Conservation (phyloP, 177 flowering plant genomes). For the Telopea speciosissima region DNA sequence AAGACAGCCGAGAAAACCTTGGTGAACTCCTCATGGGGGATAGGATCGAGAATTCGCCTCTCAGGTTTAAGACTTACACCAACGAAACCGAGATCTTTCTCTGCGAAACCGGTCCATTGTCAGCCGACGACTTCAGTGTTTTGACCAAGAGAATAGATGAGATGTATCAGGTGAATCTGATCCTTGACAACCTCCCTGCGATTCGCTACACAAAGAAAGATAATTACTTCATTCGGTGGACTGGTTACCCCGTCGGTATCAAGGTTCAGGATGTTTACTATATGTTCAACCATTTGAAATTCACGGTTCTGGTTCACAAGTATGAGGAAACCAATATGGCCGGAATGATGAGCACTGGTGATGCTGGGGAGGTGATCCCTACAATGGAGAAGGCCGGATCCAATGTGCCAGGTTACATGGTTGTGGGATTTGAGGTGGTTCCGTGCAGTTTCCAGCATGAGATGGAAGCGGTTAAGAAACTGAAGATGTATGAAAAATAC, state of each 20-base stretch:
- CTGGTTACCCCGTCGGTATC: slow-evolving; percentile 71
- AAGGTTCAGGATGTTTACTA: slow-evolving; percentile 57
- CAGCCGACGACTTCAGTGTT: slow-evolving; percentile 42
- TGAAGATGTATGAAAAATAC: slow-evolving; percentile 43
- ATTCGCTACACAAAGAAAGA: slow-evolving; percentile 66
- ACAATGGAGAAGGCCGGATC: slow-evolving; percentile 28
- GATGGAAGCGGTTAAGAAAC: slow-evolving; percentile 39
- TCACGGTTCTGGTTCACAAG: slow-evolving; percentile 63
- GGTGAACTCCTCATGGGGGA: slow-evolving; percentile 88
- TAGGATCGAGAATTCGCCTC: slow-evolving; percentile 74
- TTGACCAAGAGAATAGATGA: slow-evolving; percentile 67
- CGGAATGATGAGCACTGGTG: slow-evolving; percentile 73
- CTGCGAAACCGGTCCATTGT: slow-evolving; percentile 40
- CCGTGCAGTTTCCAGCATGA: slow-evolving; percentile 59
- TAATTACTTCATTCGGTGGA: slow-evolving; percentile 48
- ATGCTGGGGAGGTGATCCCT: slow-evolving; percentile 57
- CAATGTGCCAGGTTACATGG: slow-evolving; percentile 63
- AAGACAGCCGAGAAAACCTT: slow-evolving; percentile 72
- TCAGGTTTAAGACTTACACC: slow-evolving; percentile 44
- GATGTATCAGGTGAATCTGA: slow-evolving; percentile 78
- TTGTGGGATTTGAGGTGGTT: slow-evolving; percentile 74
- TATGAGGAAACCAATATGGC: slow-evolving; percentile 65
- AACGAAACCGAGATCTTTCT: slow-evolving; percentile 56
- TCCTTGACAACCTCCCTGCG: slow-evolving; percentile 67
- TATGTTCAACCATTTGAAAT: slow-evolving; percentile 72